phyloP scores from a whole-genome alignment of 2,329 filamentous ascomycete species.

The Magnaporthiopsis incrustans region DNA sequence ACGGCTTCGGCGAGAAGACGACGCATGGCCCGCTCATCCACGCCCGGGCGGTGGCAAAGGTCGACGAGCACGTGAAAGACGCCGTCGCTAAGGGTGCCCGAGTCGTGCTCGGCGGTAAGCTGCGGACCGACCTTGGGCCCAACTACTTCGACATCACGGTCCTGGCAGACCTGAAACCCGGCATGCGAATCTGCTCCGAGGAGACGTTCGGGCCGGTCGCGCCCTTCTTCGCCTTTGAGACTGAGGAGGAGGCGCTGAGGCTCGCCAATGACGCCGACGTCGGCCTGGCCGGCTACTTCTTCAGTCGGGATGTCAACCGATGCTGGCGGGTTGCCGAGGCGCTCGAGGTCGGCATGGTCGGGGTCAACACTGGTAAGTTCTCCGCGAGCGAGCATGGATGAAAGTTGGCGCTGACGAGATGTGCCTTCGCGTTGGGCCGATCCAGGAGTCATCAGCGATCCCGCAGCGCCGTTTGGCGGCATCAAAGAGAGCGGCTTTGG shows the following conservation, averaged over 20 bases:
- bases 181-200: slow-evolving; percentile 13
- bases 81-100: slow-evolving; percentile 15
- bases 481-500: slow-evolving; percentile 40
- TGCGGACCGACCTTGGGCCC: slow-evolving; percentile 42
- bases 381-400: slow-evolving; percentile 20
- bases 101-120: slow-evolving; percentile 36
- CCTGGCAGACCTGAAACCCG: slow-evolving; percentile 40
- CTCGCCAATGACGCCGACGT: slow-evolving; percentile 27
- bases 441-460: slow-evolving; percentile 1
- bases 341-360: slow-evolving; percentile 59
- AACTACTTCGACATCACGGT: slow-evolving; percentile 62
- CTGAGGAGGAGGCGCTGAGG: slow-evolving; percentile 24
- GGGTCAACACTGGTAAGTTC: slow-evolving; percentile 41
- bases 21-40: slow-evolving; percentile 16
- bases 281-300: slow-evolving; percentile 23
- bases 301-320: slow-evolving; percentile 19
- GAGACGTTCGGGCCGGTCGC: slow-evolving; percentile 18
- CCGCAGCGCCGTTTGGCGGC: slow-evolving; percentile 33
- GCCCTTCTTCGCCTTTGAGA: slow-evolving; percentile 16
- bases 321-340: slow-evolving; percentile 33
- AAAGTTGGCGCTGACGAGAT: background rate
- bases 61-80: slow-evolving; percentile 13
- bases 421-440: background rate
- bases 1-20: slow-evolving; percentile 9
- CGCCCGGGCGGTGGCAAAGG: slow-evolving; percentile 13